Evolutionary conservation across 768 basidiomycete species (phyloP).

Genomic region (Rhizopogon vesiculosus): DNA sequence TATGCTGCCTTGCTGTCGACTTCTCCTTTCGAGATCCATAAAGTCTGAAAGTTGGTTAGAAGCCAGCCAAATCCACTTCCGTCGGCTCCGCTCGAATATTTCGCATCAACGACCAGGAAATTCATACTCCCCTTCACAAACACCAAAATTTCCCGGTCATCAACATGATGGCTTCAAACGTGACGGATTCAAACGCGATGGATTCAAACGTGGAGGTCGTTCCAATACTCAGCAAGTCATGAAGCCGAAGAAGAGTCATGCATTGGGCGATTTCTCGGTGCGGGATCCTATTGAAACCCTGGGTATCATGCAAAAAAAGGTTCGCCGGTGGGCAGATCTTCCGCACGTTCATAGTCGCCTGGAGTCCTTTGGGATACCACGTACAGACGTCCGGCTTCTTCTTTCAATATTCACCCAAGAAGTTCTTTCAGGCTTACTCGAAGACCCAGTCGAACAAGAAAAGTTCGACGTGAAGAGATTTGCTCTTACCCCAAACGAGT

Average conservation of each 20-base stretch:
- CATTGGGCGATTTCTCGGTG: background rate
- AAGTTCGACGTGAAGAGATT: conserved; percentile 43
- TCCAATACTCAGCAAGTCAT: background rate
- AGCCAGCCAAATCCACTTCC: conserved; percentile 13
- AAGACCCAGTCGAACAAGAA: conserved; percentile 8
- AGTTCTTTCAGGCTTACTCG: conserved; percentile 30
- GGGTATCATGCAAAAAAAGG: conserved; percentile 31
- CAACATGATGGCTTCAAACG: background rate
- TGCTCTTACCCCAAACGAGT: conserved; percentile 26
- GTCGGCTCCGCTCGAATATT: conserved; percentile 10
- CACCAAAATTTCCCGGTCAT: background rate
- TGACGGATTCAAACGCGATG: background rate
- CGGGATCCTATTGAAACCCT: conserved; percentile 8
- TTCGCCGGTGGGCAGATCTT: conserved; percentile 33
- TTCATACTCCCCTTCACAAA: background rate
- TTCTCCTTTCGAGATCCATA: conserved; percentile 7
- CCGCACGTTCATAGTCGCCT: conserved; percentile 36
- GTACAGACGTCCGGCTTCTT: conserved; percentile 32
- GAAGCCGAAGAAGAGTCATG: conserved; percentile 1
- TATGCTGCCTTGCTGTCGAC: conserved; percentile 21
- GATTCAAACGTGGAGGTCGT: background rate
- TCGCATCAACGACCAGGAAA: background rate
- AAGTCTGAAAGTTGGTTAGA: conserved; percentile 15
- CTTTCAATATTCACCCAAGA: conserved; percentile 37
- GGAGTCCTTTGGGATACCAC: conserved; percentile 43